These are phyloP conservation scores for Xylariaceae sp. DNA, from an alignment of 2,329 filamentous ascomycete species.

Conservation along the genomic window DNA sequence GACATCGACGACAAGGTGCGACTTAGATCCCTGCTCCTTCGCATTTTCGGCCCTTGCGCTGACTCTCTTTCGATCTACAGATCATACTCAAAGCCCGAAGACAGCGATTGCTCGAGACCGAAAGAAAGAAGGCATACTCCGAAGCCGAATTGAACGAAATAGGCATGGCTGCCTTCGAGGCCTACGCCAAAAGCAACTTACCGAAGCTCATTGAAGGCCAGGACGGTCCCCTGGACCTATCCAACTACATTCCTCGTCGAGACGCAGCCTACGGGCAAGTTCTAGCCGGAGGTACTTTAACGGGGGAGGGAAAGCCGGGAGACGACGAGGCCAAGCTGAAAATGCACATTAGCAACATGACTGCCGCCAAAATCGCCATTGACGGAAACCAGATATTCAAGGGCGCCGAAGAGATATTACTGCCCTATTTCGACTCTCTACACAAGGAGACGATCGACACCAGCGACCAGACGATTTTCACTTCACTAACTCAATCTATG, in stretches of 20 bases:
- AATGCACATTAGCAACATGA: constrained; percentile 75
- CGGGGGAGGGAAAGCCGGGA: constrained; percentile 59
- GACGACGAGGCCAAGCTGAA: constrained; percentile 85
- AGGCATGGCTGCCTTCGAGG: constrained; percentile 51
- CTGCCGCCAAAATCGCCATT: constrained; percentile 49
- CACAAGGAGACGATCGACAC: constrained; percentile 63
- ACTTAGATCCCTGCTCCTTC: constrained; percentile 40
- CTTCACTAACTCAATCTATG: constrained; percentile 79
- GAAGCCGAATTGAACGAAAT: constrained; percentile 46
- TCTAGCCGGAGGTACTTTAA: constrained; percentile 53
- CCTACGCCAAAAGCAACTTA: constrained; percentile 55
- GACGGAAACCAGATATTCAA: constrained; percentile 50
- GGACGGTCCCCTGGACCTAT: constrained; percentile 42
- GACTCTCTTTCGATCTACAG: constrained; percentile 49
- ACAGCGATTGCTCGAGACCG: constrained; percentile 76
- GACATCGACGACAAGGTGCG: constrained; percentile 73
- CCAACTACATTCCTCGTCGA: constrained; percentile 49
- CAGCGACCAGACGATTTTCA: constrained; percentile 72
- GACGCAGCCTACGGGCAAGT: constrained; percentile 54
- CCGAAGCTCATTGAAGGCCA: constrained; percentile 47
- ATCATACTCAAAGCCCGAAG: constrained; percentile 66
- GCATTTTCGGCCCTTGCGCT: neutral
- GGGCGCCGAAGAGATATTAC: constrained; percentile 63
- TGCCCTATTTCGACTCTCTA: constrained; percentile 76
- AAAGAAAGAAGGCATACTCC: constrained; percentile 65